phyloP scores from a whole-genome alignment of 257 asterid genomes.

The Paulownia fortunei region DNA sequence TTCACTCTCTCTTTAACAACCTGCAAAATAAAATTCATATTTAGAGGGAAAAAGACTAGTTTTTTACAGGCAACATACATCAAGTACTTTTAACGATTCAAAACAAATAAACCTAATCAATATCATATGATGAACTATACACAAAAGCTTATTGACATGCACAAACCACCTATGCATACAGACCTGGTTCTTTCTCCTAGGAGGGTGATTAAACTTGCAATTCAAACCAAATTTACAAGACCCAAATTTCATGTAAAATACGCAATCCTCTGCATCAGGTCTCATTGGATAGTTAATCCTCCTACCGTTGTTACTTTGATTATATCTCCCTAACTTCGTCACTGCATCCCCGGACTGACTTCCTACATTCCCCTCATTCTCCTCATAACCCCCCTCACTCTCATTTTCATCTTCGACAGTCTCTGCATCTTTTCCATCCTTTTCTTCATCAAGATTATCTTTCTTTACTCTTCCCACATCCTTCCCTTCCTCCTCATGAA shows the following conservation, averaged over 20 bases:
- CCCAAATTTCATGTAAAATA: conserved; percentile 75
- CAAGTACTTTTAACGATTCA: neutral
- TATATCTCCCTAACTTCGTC: conserved; percentile 24
- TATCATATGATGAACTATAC: neutral
- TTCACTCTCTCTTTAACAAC: conserved; percentile 49
- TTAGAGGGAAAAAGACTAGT: neutral
- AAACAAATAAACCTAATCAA: neutral
- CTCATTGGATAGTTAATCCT: conserved; percentile 67
- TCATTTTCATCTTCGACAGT: conserved; percentile 29
- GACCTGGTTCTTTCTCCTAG: conserved; percentile 73
- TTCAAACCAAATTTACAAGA: conserved; percentile 78
- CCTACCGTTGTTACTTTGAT: conserved; percentile 35
- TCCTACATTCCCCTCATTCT: conserved; percentile 32
- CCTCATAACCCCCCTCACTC: conserved; percentile 35
- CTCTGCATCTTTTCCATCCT: conserved; percentile 26
- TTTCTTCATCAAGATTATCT: conserved; percentile 16
- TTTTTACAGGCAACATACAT: neutral
- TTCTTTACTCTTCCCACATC: conserved; percentile 23
- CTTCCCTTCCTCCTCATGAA: conserved; percentile 22
- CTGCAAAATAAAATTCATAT: conserved; percentile 34
- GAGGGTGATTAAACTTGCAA: conserved; percentile 97
- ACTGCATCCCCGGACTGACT: conserved; percentile 28
- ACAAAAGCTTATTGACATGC: neutral
- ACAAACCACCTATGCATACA: conserved; percentile 1
- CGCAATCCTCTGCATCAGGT: conserved; percentile 89